These are phyloP conservation scores for Domatiomyces catenatus DNA, from an alignment of 2,329 filamentous ascomycete genomes.

Conservation along the genomic window DNA sequence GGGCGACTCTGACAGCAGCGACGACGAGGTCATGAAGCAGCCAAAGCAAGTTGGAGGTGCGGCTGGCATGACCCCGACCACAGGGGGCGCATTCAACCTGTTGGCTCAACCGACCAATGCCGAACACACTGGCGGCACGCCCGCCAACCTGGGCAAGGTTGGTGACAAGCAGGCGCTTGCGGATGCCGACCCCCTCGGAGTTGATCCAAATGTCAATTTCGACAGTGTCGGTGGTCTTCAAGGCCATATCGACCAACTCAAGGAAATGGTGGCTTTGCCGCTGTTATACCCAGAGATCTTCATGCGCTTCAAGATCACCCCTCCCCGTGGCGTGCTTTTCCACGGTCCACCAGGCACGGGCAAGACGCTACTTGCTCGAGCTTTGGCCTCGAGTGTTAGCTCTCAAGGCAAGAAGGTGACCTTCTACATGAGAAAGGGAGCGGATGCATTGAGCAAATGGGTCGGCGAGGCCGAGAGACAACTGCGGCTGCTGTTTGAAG, in stretches of 20 bases:
- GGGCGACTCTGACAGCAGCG: conserved; percentile 88
- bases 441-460: conserved; percentile 96
- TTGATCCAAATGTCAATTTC: conserved; percentile 85
- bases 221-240: conserved; percentile 85
- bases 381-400: conserved; percentile 79
- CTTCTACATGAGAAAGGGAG: conserved; percentile 98
- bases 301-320: conserved; percentile 76
- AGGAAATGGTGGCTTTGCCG: conserved; percentile 95
- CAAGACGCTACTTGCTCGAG: conserved; percentile 90
- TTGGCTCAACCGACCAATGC: conserved; percentile 42
- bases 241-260: conserved; percentile 88
- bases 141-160: conserved; percentile 79
- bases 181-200: conserved; percentile 85
- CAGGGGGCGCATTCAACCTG: conserved; percentile 37
- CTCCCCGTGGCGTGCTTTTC: conserved; percentile 86
- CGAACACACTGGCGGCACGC: conserved; percentile 46
- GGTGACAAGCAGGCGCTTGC: conserved; percentile 85
- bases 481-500: conserved; percentile 81
- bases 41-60: conserved; percentile 41
- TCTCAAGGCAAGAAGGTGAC: conserved; percentile 86
- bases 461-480: conserved; percentile 96
- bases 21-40: conserved; percentile 67
- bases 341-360: conserved; percentile 94
- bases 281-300: conserved; percentile 92
- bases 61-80: conserved; percentile 48